phyloP scores from a whole-genome alignment of 306 rosid species.

The Pyrus bretschneideri region DNA sequence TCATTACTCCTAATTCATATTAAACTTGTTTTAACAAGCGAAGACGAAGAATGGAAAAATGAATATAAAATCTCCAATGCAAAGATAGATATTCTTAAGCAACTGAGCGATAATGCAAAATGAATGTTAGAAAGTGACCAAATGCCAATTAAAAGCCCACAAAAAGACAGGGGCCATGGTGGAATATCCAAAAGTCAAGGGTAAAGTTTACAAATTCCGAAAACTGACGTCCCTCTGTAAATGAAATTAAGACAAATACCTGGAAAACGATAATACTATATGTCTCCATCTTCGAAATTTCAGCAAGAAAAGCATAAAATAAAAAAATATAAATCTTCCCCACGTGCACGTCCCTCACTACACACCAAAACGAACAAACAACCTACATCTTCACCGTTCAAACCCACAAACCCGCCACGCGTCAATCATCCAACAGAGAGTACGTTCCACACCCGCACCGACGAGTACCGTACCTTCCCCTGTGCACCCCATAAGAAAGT shows the following conservation, averaged over 20 bases:
- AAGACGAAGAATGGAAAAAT: too few relatives aligned
- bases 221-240: conserved; percentile 1
- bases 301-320: not conserved
- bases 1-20: too few relatives aligned
- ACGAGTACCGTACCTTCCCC: not conserved
- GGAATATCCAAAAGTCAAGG: not conserved
- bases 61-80: too few relatives aligned
- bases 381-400: not conserved
- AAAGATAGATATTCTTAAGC: too few relatives aligned
- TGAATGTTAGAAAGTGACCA: not conserved
- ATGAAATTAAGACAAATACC: conserved; percentile 6
- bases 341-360: not conserved
- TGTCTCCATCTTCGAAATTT: conserved; percentile 5
- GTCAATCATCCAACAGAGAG: not conserved
- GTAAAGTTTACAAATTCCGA: not conserved
- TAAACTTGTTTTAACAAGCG: too few relatives aligned
- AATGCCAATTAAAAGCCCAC: too few relatives aligned
- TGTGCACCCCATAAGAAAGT: not conserved
- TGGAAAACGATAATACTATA: not conserved
- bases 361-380: not conserved
- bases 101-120: too few relatives aligned
- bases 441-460: not conserved
- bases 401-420: not conserved
- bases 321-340: not conserved
- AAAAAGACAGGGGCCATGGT: not conserved